A percentile compares a stretch with the other conserved stretches of the same genome.
Conservation (phyloP, 306 rosid genomes). For the Casuarina equisetifolia region DNA sequence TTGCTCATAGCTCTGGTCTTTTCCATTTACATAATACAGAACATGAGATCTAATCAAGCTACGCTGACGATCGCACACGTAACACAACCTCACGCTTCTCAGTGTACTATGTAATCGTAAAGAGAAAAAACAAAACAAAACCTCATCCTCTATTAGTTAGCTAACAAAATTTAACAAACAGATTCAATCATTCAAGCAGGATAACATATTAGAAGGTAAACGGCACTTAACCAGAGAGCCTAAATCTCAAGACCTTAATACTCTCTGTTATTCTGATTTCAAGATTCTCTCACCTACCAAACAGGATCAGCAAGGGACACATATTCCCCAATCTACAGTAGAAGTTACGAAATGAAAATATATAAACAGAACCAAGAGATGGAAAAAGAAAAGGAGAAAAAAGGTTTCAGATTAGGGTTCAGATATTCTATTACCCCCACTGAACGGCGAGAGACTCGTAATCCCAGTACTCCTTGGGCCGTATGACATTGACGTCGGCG, state of each 20-base stretch:
- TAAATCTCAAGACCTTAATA: background rate
- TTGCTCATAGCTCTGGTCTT: constrained; percentile 11
- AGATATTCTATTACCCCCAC: constrained; percentile 59
- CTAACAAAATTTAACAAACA: background rate
- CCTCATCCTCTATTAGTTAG: background rate
- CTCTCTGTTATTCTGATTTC: background rate
- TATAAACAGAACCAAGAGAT: background rate
- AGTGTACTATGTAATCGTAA: background rate
- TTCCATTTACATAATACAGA: background rate
- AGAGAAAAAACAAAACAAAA: background rate
- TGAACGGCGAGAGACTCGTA: constrained; percentile 92
- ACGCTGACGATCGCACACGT: constrained; percentile 7
- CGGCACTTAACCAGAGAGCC: background rate
- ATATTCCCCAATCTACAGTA: background rate
- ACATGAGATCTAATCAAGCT: constrained; percentile 32
- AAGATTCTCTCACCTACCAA: constrained; percentile 14
- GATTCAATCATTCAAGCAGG: background rate
- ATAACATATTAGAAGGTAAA: background rate
- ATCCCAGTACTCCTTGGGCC: constrained; percentile 93
- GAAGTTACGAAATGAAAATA: background rate
- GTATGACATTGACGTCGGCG: constrained; percentile 72
- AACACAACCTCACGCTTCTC: background rate
- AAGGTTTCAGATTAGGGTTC: constrained; percentile 27
- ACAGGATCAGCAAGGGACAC: constrained; percentile 2
- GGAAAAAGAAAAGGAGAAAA: background rate